phyloP scores from a whole-genome alignment of 2,329 filamentous ascomycete genomes.

The Pyrenochaeta sp. region DNA sequence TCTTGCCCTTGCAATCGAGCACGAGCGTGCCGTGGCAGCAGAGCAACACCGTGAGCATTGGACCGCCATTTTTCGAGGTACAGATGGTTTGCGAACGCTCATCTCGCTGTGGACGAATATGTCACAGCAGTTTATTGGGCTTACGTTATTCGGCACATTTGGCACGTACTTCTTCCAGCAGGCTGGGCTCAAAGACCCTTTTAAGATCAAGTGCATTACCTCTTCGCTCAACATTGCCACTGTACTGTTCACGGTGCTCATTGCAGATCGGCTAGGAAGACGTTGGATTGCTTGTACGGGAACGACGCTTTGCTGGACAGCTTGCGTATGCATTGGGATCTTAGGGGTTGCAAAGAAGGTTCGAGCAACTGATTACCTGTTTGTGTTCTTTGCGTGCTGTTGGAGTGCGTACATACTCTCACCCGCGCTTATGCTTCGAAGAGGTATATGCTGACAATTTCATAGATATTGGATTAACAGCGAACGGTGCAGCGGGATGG shows the following conservation, averaged over 20 bases:
- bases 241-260: constrained; percentile 1
- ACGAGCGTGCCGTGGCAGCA: constrained; percentile 45
- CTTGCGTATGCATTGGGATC: constrained; percentile 5
- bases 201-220: constrained; percentile 7
- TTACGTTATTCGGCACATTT: constrained; percentile 52
- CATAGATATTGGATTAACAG: constrained; percentile 13
- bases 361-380: constrained; percentile 5
- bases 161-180: constrained; percentile 50
- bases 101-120: constrained; percentile 53
- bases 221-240: constrained; percentile 4
- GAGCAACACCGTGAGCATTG: constrained; percentile 24
- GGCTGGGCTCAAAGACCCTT: constrained; percentile 12
- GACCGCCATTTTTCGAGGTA: constrained; percentile 50
- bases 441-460: background rate
- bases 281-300: constrained; percentile 6
- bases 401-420: constrained; percentile 8
- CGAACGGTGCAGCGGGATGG: constrained; percentile 12
- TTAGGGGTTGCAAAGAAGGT: constrained; percentile 3
- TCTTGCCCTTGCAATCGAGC: constrained; percentile 19
- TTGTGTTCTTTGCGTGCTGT: constrained; percentile 5
- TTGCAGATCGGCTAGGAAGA: constrained; percentile 5
- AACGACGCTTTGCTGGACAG: constrained; percentile 5
- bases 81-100: constrained; percentile 49
- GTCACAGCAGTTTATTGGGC: constrained; percentile 52
- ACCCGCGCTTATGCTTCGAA: no score